phyloP scores from a whole-genome alignment of 1,284 basidiomycete genomes.

The Schizopora paradoxa region DNA sequence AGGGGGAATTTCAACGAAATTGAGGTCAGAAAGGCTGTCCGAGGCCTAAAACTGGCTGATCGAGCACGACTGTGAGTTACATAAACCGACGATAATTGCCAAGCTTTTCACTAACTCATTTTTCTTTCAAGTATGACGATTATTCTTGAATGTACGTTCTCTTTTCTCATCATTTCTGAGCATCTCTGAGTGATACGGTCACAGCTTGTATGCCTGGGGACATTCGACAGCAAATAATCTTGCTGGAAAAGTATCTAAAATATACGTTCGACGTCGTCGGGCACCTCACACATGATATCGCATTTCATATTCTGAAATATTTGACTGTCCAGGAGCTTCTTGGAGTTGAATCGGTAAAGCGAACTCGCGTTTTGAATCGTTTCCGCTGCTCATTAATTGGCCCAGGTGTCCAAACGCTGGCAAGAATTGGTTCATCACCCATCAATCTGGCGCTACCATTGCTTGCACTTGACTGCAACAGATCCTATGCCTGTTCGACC shows the following conservation, averaged over 20 bases:
- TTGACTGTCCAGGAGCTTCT: constrained; percentile 66
- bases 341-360: constrained; percentile 46
- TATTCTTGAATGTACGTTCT: constrained; percentile 44
- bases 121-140: constrained; percentile 30
- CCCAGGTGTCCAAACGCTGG: constrained; percentile 70
- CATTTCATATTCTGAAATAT: constrained; percentile 59
- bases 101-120: constrained; percentile 6
- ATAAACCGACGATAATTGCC: constrained; percentile 6
- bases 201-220: constrained; percentile 70
- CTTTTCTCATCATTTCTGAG: not conserved
- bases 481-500: constrained; percentile 66
- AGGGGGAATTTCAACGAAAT: constrained; percentile 58
- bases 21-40: constrained; percentile 59
- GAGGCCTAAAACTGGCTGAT: constrained; percentile 57
- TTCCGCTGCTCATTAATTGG: constrained; percentile 9
- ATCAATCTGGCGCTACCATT: constrained; percentile 74
- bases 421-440: constrained; percentile 63
- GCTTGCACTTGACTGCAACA: constrained; percentile 63
- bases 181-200: constrained; percentile 9
- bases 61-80: constrained; percentile 64
- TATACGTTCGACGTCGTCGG: constrained; percentile 80
- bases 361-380: constrained; percentile 6
- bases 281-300: constrained; percentile 61
- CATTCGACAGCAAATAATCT: constrained; percentile 68
- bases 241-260: constrained; percentile 77